Conservation (phyloP, 805 yeast genomes). For the Starmerella apicola region DNA sequence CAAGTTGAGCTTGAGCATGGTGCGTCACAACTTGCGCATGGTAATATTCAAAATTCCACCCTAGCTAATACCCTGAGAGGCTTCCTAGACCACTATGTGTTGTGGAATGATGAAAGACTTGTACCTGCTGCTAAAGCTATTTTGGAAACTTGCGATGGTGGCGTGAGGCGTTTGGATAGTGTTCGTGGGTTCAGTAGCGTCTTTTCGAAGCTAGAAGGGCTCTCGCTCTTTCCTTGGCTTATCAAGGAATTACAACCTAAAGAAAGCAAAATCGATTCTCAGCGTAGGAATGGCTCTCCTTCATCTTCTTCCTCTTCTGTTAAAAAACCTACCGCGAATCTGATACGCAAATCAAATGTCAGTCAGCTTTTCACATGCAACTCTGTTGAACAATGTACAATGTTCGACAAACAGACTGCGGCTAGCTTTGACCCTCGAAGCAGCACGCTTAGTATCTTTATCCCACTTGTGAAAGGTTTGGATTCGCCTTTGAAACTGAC, state of each 20-base stretch:
- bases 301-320: neutral
- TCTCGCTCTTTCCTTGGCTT: conserved; percentile 13
- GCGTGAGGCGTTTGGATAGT: conserved; percentile 6
- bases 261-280: no score
- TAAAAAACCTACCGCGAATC: neutral
- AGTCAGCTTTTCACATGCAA: conserved; percentile 15
- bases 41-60: neutral
- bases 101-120: conserved; percentile 15
- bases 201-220: neutral
- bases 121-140: conserved; percentile 14
- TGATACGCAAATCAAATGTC: neutral
- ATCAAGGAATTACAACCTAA: neutral
- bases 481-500: conserved; percentile 1
- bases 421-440: conserved; percentile 5
- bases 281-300: neutral
- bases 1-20: conserved; percentile 15
- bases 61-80: conserved; percentile 3
- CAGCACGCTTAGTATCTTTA: conserved; percentile 2
- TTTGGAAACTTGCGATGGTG: conserved; percentile 7
- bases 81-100: conserved; percentile 16
- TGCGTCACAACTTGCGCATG: conserved; percentile 4
- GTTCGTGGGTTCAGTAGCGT: conserved; percentile 10
- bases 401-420: conserved; percentile 5
- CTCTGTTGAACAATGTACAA: conserved; percentile 1
- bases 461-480: conserved; percentile 1